Evolutionary conservation across 2,329 filamentous ascomycete genomes (phyloP), one percentile per base, ranked within the genome.

Genomic region (Fusarium papillatum): DNA sequence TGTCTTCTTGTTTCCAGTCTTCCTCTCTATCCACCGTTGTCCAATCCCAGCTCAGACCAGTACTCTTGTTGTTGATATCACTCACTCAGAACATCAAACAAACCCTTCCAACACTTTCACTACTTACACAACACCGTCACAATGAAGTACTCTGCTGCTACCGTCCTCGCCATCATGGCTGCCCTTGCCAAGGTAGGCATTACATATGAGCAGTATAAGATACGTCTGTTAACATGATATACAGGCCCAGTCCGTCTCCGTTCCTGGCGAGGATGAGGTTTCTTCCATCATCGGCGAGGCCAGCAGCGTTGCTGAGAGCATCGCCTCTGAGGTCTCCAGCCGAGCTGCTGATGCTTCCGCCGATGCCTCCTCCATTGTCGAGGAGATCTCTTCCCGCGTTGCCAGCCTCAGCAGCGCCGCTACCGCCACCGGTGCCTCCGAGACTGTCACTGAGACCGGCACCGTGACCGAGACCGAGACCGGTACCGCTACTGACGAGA

Each of bases 81-180:
- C 22, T 72, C 36, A 69, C 65, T 71, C 65, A 70, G 61, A 62
- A 69, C 43, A 34, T 26, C 22, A 26, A 22, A 67, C 34, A 26
- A 22, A 66, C 34, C 38, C 41, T 61, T 50, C 63, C 64, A 73
- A n/a, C n/a, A 64, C 53, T 55, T 8, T 34, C 50, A 57, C 50
- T 55, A 64, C 65, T 36, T 61, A 68, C 57, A 60, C 57, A 72
- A 70, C 39, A 72, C 66, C 71, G 65, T 69, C 79, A 79, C 53
- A 68, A 85, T 86, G 85, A 84, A 84, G 82, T 83, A 84, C 82
- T 80, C 82, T 78, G 78, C 78, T 75, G 73, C 79, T 55, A 76
- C 81, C 66, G 53, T 84, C 72, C 70, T 76, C 34, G 72, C 83
- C 66, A 78, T 81, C 73, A 75, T 85, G 55, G 80, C 80, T 62